Evolutionary conservation across 176 grass and related monocot genomes (phyloP), one percentile per base, ranked within the genome.

Genomic region (Urochloa ruziziensis): DNA sequence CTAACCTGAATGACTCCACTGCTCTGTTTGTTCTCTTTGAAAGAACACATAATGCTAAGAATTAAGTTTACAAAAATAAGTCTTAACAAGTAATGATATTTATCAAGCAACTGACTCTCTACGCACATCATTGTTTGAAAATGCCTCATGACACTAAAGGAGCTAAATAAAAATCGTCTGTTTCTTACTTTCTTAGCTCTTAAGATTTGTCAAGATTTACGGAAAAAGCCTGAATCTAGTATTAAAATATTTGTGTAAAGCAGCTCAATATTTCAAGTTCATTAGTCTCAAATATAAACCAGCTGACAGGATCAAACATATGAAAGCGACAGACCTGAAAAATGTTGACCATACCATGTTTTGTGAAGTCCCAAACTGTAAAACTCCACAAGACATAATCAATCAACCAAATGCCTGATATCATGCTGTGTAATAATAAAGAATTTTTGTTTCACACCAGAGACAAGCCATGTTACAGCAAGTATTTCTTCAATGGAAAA

Each of bases 311-410:
- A 80, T 42, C 51, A 39, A 85, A 89, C 69, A 46, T 89, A 68
- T 44, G 40, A 81, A 81, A 80, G 52, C 52, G 35, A 64, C 60
- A 80, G 69, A 52, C 10, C 36, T 27, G 51, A 70, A 36, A 63
- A 62, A 85, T 62, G 70, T 25, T 58, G 60, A 70, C 43, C 19
- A 39, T 63, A 81, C 78, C 77, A 81, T 64, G 62, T 81, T 77
- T 76, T 62, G 16, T 11, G 15, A 54, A 63, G 34, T 14, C 67
- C 43, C 33, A 64, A 76, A 58, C 71, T 47, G 72, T 65, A 72
- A 75, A 52, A 27, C 46, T 29, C 37, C 54, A 64, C 36, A 30
- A 70, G 56, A 62, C 76, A 36, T 27, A 25, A 60, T 25, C 52
- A 56, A 70, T 51, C n/a, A 70, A 70, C 64, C 37, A 61, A 81